phyloP scores from a whole-genome alignment of 768 basidiomycete species.

The Strobilomyces dryophilus region DNA sequence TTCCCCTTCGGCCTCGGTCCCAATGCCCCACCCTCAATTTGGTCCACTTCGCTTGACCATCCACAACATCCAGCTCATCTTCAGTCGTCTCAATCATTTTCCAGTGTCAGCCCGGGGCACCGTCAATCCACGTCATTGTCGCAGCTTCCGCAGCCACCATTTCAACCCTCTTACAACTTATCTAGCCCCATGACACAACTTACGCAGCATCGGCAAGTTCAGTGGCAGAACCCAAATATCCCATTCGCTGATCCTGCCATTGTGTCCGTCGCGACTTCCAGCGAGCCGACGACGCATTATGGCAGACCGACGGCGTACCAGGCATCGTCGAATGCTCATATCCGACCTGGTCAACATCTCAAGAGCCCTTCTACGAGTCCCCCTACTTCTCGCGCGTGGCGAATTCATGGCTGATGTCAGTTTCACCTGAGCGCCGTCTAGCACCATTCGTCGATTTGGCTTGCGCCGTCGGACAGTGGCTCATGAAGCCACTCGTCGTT shows the following conservation, averaged over 20 bases:
- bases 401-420: constrained; percentile 20
- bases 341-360: constrained; percentile 19
- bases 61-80: constrained; percentile 12
- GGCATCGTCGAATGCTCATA: constrained; percentile 7
- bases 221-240: constrained; percentile 9
- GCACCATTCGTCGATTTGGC: neutral
- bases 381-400: constrained; percentile 21
- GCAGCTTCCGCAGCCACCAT: constrained; percentile 16
- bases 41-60: constrained; percentile 59
- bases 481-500: constrained; percentile 10
- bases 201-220: constrained; percentile 10
- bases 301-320: constrained; percentile 12
- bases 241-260: constrained; percentile 24
- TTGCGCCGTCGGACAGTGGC: constrained; percentile 1
- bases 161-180: constrained; percentile 9
- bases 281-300: constrained; percentile 3
- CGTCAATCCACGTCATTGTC: constrained; percentile 16
- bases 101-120: constrained; percentile 9
- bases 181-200: constrained; percentile 6
- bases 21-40: constrained; percentile 55
- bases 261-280: constrained; percentile 11
- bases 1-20: constrained; percentile 53
- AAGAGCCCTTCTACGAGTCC: constrained; percentile 7
- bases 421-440: neutral
- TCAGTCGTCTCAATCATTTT: constrained; percentile 9